A percentile compares a stretch with the other conserved stretches of the same genome.
phyloP scores from a whole-genome alignment of 2,329 filamentous ascomycete genomes.

The Endocalyx cinctus region DNA sequence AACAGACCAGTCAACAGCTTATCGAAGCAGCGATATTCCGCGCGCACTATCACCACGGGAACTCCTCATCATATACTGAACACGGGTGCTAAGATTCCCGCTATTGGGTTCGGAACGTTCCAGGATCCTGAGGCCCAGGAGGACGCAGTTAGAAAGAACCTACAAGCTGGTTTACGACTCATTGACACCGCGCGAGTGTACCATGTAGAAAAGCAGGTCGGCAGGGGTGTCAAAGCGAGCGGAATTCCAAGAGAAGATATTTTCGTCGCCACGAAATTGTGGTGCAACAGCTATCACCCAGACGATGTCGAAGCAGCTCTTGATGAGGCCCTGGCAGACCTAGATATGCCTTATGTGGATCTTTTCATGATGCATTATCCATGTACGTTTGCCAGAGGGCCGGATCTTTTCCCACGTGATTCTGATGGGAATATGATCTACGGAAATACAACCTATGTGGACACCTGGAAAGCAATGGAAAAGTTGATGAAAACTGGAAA shows the following conservation, averaged over 20 bases:
- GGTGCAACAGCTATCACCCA: conserved; percentile 6
- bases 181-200: conserved; percentile 26
- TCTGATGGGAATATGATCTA: conserved; percentile 13
- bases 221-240: conserved; percentile 3
- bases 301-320: conserved; percentile 8
- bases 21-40: too few species aligned
- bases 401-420: conserved; percentile 13
- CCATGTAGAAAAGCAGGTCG: conserved; percentile 6
- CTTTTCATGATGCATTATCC: conserved; percentile 8
- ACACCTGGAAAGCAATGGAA: conserved; percentile 29
- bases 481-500: conserved; percentile 20
- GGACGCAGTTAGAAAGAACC: conserved; percentile 16
- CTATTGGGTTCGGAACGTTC: conserved; percentile 27
- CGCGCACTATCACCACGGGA: too few species aligned
- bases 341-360: conserved; percentile 6
- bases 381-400: conserved; percentile 10
- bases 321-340: conserved; percentile 3
- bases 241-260: conserved; percentile 4
- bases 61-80: too few species aligned
- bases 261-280: conserved; percentile 6
- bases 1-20: too few species aligned
- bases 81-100: conserved; percentile 21
- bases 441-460: conserved; percentile 16
- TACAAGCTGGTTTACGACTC: conserved; percentile 28
- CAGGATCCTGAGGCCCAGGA: conserved; percentile 25